A percentile compares a stretch with the other conserved stretches of the same genome.
phyloP scores from a whole-genome alignment of 2,329 filamentous ascomycete genomes.

The Blumeria graminis region DNA sequence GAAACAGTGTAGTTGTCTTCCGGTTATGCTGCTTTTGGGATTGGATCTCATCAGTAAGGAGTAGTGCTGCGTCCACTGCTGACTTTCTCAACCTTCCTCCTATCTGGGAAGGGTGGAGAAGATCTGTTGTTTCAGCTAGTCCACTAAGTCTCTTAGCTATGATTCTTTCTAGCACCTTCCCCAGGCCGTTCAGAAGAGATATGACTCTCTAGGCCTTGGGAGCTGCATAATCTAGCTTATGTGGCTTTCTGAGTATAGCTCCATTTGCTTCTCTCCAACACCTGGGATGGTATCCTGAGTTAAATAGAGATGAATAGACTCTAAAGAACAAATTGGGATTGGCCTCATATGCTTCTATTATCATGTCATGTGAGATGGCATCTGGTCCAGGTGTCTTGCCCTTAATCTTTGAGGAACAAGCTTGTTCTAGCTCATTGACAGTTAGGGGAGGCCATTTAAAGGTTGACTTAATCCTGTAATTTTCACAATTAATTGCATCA shows the following conservation, averaged over 20 bases:
- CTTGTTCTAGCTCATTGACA: too few relatives aligned
- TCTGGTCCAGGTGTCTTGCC: neutral
- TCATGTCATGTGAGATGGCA: neutral
- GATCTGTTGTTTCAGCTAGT: neutral
- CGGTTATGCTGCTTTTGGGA: neutral
- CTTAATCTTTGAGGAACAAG: neutral
- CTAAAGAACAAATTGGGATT: neutral
- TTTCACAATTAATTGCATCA: neutral
- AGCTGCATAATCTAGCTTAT: neutral
- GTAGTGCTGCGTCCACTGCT: neutral
- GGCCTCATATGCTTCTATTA: neutral
- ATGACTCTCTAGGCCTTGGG: constrained; percentile 1
- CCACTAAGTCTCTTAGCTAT: neutral
- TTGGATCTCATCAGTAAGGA: neutral
- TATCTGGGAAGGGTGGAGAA: neutral
- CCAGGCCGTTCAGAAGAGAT: neutral
- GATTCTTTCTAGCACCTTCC: neutral
- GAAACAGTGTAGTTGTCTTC: neutral
- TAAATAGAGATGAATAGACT: neutral
- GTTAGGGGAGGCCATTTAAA: too few relatives aligned
- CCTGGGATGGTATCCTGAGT: constrained; percentile 1
- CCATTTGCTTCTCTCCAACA: constrained; percentile 1
- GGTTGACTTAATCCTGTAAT: neutral
- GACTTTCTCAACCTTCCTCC: neutral
- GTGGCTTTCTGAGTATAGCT: neutral